Base-by-base conservation (phyloP, 768 basidiomycete species). In the Mycena metata region DNA sequence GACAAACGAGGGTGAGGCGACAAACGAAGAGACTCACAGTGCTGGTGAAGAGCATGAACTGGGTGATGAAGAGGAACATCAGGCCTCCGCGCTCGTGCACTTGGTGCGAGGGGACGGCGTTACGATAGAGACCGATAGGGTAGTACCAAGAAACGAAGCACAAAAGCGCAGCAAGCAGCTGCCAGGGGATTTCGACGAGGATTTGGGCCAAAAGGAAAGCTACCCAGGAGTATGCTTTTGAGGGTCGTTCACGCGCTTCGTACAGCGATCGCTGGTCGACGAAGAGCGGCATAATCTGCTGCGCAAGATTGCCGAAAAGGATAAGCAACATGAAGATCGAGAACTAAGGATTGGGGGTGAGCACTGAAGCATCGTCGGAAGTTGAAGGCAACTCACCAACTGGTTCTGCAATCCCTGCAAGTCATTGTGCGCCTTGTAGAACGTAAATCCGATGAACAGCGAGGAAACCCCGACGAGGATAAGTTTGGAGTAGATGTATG, bases 11-110 rank as follows among this genome's bases (percentile, higher is more conserved):
- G 19, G 23, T 23, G 19, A 15, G 30, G 12, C 23, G 35, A 39
- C 9, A 26, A 39, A 39, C 39, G 16, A 26, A 35, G 2, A 24
- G 19, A 58, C 66, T 24, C n/a, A 69, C 66, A 2, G 77, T 78
- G n/a, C 68, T 72, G 26, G 77, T 73, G 69, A 83, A 85, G 56
- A 83, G 68, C 61, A 83, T 71, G 81, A 85, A 85, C 12, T 67
- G 70, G 65, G 64, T 57, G 50, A 74, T 16, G 71, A 79, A 79
- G 21, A 83, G 74, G 77, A 80, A 84, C 76, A 83, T 79, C n/a
- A 82, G 76, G 5, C 67, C 78, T 4, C 82, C 83, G 17, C 84
- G 79, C 47, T 78, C 76, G 60, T 72, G 64, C 5, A 82, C 78
- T 2, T 80, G 71, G 61, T 75, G 70, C 13, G 78, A 79, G 13